A percentile compares a stretch with the other conserved stretches of the same genome.
phyloP scores from a whole-genome alignment of 2,329 filamentous ascomycete species.

The Cladophialophora yegresii region DNA sequence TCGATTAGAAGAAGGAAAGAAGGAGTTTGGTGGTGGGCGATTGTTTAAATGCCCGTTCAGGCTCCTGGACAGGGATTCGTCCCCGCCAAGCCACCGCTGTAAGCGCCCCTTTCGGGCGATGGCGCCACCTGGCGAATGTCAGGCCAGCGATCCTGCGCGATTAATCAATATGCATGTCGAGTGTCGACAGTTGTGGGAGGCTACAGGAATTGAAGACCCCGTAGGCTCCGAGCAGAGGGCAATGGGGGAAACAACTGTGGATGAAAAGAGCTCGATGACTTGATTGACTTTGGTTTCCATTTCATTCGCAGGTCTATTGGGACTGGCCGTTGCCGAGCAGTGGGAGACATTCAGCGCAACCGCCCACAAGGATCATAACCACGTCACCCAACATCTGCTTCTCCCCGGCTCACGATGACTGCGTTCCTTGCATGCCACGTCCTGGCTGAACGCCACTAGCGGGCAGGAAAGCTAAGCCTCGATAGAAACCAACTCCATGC shows the following conservation, averaged over 20 bases:
- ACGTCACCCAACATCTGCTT: background rate
- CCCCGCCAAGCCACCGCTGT: background rate
- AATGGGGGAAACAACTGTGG: background rate
- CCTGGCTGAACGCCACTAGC: background rate
- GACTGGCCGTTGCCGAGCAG: background rate
- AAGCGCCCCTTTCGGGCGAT: background rate
- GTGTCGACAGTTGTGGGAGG: too few species aligned
- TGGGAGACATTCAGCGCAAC: background rate
- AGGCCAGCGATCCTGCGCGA: background rate
- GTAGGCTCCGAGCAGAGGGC: background rate
- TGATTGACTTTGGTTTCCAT: background rate
- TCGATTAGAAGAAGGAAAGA: background rate
- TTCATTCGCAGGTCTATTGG: background rate
- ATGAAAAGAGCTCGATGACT: background rate
- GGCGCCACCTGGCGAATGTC: background rate
- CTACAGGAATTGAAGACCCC: background rate
- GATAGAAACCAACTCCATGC: background rate
- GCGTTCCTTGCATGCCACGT: too few species aligned
- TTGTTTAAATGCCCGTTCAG: background rate
- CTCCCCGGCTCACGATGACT: background rate
- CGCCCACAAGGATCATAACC: background rate
- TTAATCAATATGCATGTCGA: background rate
- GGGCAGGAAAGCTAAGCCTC: background rate
- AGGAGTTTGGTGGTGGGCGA: background rate
- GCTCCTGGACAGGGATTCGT: background rate